phyloP scores from a whole-genome alignment of 2,329 filamentous ascomycete species.

The Colletotrichum kahawae region DNA sequence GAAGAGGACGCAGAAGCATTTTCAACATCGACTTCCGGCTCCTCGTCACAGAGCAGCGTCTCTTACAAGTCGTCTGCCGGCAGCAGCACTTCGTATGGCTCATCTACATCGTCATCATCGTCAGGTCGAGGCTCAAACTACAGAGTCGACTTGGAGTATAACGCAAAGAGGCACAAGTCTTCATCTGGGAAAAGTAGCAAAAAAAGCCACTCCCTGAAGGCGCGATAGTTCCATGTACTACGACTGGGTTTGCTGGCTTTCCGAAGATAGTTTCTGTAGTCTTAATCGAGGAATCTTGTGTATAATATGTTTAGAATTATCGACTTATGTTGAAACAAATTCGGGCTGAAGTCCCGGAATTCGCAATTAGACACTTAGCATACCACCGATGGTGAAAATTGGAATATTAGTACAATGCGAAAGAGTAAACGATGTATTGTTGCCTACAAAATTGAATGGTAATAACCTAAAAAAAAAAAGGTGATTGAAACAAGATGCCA shows the following conservation, averaged over 20 bases:
- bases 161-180: slow-evolving; percentile 25
- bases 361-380: too few relatives aligned
- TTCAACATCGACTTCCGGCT: slow-evolving; percentile 1
- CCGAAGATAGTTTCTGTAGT: background rate
- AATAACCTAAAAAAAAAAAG: background rate
- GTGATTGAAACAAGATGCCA: background rate
- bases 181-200: slow-evolving; percentile 4
- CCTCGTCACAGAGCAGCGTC: slow-evolving; percentile 18
- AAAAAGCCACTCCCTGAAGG: background rate
- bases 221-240: background rate
- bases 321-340: background rate
- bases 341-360: background rate
- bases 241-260: background rate
- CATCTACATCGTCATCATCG: slow-evolving; percentile 11
- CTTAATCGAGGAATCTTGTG: background rate
- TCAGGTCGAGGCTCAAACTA: slow-evolving; percentile 26
- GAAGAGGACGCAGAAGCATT: background rate
- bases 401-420: background rate
- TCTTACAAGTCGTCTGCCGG: slow-evolving; percentile 1
- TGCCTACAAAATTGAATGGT: background rate
- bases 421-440: background rate
- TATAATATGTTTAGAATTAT: background rate
- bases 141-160: slow-evolving; percentile 33
- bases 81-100: background rate
- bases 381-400: background rate